Evolutionary conservation across 2,329 filamentous ascomycete species (phyloP).

Genomic region (Phaeoacremonium minimum): DNA sequence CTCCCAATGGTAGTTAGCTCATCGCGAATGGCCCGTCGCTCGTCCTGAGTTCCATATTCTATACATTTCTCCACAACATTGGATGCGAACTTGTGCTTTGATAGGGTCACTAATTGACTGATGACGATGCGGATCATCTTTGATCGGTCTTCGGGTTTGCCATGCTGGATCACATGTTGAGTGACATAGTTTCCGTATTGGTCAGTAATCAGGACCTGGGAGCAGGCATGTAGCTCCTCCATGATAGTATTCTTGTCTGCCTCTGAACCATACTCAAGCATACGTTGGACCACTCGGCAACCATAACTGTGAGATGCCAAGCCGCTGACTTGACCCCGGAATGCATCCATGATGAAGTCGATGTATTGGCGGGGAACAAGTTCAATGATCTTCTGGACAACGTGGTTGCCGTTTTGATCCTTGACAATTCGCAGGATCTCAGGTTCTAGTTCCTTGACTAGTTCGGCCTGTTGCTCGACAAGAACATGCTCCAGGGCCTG

Average conservation of each 20-base stretch:
- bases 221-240: conserved; percentile 71
- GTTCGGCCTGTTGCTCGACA: conserved; percentile 81
- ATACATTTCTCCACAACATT: conserved; percentile 97
- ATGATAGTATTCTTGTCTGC: conserved; percentile 69
- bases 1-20: conserved; percentile 55
- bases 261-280: conserved; percentile 77
- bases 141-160: conserved; percentile 65
- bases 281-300: conserved; percentile 88
- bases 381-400: conserved; percentile 91
- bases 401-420: conserved; percentile 92
- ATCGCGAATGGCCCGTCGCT: conserved; percentile 65
- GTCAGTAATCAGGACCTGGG: conserved; percentile 71
- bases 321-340: conserved; percentile 68
- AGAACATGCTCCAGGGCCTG: conserved; percentile 86
- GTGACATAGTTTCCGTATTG: conserved; percentile 96
- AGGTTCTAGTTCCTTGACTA: conserved; percentile 77
- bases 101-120: conserved; percentile 66
- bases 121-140: conserved; percentile 73
- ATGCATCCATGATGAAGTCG: conserved; percentile 77
- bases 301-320: conserved; percentile 80
- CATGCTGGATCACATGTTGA: conserved; percentile 83
- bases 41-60: conserved; percentile 61
- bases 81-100: conserved; percentile 94
- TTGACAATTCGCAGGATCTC: conserved; percentile 75
- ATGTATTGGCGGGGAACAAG: conserved; percentile 73